phyloP scores from a whole-genome alignment of 2,329 filamentous ascomycete species.

The Lojkania enalia region DNA sequence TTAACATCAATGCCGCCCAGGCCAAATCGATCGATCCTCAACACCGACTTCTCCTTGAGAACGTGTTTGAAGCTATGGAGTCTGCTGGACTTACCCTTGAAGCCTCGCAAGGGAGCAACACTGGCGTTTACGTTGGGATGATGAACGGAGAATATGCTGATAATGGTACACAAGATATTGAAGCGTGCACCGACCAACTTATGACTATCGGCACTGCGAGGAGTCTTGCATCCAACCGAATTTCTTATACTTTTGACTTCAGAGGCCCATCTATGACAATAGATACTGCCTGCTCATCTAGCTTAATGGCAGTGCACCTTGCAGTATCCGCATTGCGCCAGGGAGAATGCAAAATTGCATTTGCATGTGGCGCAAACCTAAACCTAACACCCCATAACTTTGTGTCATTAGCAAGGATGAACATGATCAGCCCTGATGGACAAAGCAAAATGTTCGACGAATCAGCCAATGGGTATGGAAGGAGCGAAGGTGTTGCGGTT shows the following conservation, averaged over 20 bases:
- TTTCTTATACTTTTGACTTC: slow-evolving; percentile 42
- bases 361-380: slow-evolving; percentile 15
- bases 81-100: slow-evolving; percentile 17
- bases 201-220: slow-evolving; percentile 22
- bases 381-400: slow-evolving; percentile 7
- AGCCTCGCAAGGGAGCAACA: slow-evolving; percentile 13
- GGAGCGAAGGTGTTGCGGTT: slow-evolving; percentile 63
- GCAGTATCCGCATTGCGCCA: slow-evolving; percentile 14
- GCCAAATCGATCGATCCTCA: slow-evolving; percentile 19
- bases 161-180: slow-evolving; percentile 4
- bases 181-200: slow-evolving; percentile 4
- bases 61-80: slow-evolving; percentile 19
- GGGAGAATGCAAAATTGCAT: slow-evolving; percentile 14
- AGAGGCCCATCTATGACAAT: slow-evolving; percentile 39
- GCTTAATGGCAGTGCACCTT: slow-evolving; percentile 31
- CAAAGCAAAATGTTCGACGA: slow-evolving; percentile 20
- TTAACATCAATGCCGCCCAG: slow-evolving; percentile 16
- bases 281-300: slow-evolving; percentile 43
- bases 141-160: slow-evolving; percentile 22
- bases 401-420: slow-evolving; percentile 23
- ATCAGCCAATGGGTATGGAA: slow-evolving; percentile 61
- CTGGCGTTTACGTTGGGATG: slow-evolving; percentile 16
- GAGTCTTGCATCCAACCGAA: slow-evolving; percentile 36
- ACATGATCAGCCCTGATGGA: slow-evolving; percentile 32
- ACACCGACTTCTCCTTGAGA: slow-evolving; percentile 20